Conservation (phyloP, 2,329 filamentous ascomycete genomes). For the Fusarium liriodendri region DNA sequence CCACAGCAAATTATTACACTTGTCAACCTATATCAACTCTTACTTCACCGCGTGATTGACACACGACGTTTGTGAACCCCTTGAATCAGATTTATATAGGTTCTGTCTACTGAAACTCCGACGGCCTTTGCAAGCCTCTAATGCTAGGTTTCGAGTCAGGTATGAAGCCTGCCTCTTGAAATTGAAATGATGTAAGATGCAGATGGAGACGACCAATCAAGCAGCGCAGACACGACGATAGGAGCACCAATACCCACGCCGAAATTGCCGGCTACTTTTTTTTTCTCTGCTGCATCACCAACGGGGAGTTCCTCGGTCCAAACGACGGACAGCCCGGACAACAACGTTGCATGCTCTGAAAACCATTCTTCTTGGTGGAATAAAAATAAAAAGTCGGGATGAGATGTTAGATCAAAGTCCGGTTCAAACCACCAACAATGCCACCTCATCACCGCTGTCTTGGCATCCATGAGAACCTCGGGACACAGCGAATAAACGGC, state of each 20-base stretch:
- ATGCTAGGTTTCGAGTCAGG: slow-evolving; percentile 9
- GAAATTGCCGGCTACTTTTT: not conserved
- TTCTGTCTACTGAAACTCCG: not conserved
- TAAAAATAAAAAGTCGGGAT: slow-evolving; percentile 19
- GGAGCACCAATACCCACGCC: slow-evolving; percentile 3
- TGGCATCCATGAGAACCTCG: slow-evolving; percentile 34
- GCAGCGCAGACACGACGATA: not conserved
- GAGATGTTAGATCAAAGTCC: slow-evolving; percentile 3
- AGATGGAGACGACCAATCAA: not conserved
- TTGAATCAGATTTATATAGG: not conserved
- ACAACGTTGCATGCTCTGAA: not conserved
- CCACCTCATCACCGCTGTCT: slow-evolving; percentile 25
- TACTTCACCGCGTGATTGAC: not conserved
- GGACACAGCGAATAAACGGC: slow-evolving; percentile 22
- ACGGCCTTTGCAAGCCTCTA: not conserved
- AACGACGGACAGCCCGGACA: slow-evolving; percentile 2
- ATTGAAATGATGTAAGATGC: slow-evolving; percentile 21
- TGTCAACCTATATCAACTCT: not conserved
- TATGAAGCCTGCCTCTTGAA: slow-evolving; percentile 9
- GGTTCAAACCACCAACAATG: slow-evolving; percentile 26
- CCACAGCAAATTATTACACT: not conserved
- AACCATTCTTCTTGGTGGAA: slow-evolving; percentile 23
- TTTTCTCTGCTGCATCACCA: not conserved
- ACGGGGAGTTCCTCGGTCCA: not conserved
- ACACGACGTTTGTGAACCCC: not conserved